Percentiles rank a stretch among this genome's conserved stretches.
Evolutionary conservation across 148 eudicot genomes (phyloP).

Genomic region (Limonium bicolor): DNA sequence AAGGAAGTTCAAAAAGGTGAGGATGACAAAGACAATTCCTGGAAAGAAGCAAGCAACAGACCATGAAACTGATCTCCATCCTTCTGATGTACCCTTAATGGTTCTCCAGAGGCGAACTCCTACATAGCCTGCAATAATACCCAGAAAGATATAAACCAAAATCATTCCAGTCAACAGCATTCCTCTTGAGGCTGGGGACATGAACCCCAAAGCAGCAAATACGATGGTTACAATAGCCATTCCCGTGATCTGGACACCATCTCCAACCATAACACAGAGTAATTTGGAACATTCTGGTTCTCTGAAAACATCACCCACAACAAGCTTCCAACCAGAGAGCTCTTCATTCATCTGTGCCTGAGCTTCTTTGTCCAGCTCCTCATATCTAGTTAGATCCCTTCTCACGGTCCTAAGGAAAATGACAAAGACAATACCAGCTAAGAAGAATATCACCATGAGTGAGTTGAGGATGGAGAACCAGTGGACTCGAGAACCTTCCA

Average conservation of each 20-base stretch:
- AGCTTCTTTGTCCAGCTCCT: constrained; percentile 13
- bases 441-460: constrained; percentile 12
- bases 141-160: constrained; percentile 4
- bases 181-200: constrained; percentile 14
- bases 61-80: constrained; percentile 5
- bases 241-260: constrained; percentile 11
- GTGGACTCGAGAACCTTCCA: constrained; percentile 13
- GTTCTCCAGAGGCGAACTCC: constrained; percentile 4
- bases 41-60: constrained; percentile 8
- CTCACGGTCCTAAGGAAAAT: constrained; percentile 11
- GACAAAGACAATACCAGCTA: constrained; percentile 13
- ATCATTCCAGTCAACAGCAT: constrained; percentile 8
- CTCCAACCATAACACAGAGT: constrained; percentile 13
- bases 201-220: constrained; percentile 12
- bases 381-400: constrained; percentile 12
- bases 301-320: constrained; percentile 12
- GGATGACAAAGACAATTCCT: not conserved
- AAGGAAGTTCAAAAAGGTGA: constrained; percentile 3
- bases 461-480: constrained; percentile 15
- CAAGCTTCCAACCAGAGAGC: constrained; percentile 17
- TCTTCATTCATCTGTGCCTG: constrained; percentile 15
- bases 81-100: constrained; percentile 3
- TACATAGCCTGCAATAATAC: constrained; percentile 6
- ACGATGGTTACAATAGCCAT: constrained; percentile 11
- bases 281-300: constrained; percentile 8